A percentile compares a stretch with the other conserved stretches of the same genome.
phyloP scores from a whole-genome alignment of 148 eudicot species.

The Amaranthus cruentus region DNA sequence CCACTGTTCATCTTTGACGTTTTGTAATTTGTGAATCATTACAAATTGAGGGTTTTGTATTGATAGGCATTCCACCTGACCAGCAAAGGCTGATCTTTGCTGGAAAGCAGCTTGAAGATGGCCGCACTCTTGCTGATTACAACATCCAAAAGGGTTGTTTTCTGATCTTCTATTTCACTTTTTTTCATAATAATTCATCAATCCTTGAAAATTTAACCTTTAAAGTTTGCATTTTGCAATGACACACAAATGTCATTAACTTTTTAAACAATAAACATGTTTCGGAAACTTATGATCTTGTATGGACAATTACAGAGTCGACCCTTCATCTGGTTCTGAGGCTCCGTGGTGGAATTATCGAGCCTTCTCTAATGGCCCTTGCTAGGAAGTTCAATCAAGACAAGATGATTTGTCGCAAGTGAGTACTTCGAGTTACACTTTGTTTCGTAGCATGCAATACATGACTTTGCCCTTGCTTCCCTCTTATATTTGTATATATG shows the following conservation, averaged over 20 bases:
- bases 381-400: constrained; percentile 48
- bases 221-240: not conserved
- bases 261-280: not conserved
- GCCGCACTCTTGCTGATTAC: constrained; percentile 44
- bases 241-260: not conserved
- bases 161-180: not conserved
- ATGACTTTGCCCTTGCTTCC: no score
- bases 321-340: constrained; percentile 50
- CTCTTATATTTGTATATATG: no score
- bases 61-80: constrained; percentile 37
- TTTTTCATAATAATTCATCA: not conserved
- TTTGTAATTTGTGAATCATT: not conserved
- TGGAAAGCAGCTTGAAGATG: constrained; percentile 47
- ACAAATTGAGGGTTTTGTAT: not conserved
- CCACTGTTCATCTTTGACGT: no score
- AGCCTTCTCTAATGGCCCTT: constrained; percentile 49
- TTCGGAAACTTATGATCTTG: not conserved
- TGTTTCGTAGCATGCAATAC: not conserved
- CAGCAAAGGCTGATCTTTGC: constrained; percentile 45
- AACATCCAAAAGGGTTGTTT: constrained; percentile 40
- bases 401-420: constrained; percentile 55
- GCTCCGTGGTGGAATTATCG: constrained; percentile 50
- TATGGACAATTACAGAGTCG: constrained; percentile 27
- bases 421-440: not conserved
- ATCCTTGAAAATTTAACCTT: no score